These are phyloP conservation scores for Ziziphus jujuba DNA, from an alignment of 306 rosid species.

Conservation along the genomic window DNA sequence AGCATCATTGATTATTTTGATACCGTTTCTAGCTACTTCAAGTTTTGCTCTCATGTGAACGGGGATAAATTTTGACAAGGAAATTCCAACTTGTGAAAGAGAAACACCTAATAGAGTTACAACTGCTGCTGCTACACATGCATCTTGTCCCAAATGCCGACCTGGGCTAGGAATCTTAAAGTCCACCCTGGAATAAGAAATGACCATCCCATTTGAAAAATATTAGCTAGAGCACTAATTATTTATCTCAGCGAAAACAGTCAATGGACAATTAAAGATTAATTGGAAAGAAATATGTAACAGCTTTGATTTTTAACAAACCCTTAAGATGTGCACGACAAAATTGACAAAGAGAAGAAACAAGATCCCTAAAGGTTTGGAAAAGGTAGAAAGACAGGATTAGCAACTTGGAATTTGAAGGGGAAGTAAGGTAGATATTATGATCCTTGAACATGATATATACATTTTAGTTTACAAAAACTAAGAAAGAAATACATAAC, in stretches of 20 bases:
- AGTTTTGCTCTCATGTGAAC: constrained; percentile 31
- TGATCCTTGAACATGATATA: no score
- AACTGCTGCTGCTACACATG: constrained; percentile 40
- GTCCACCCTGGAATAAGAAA: constrained; percentile 22
- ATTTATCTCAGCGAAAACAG: neutral
- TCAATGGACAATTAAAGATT: neutral
- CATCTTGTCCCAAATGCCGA: constrained; percentile 30
- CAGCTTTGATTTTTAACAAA: neutral
- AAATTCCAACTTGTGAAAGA: constrained; percentile 17
- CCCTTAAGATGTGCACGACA: neutral
- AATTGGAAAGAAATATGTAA: neutral
- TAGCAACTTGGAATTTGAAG: no score
- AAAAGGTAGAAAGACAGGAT: no score
- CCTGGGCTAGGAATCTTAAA: constrained; percentile 30
- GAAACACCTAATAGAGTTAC: constrained; percentile 30
- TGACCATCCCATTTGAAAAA: neutral
- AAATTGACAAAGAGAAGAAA: neutral
- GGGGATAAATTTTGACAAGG: constrained; percentile 23
- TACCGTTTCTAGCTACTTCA: constrained; percentile 21
- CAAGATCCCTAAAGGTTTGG: no score
- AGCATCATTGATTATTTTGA: constrained; percentile 28
- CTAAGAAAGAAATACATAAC: no score
- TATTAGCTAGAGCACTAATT: neutral
- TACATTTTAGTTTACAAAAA: no score
- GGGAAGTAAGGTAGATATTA: no score